Percentiles rank a stretch among this genome's conserved stretches.
phyloP scores from a whole-genome alignment of 225 moss, liverwort and hornwort species.

The Physcomitrium patens region DNA sequence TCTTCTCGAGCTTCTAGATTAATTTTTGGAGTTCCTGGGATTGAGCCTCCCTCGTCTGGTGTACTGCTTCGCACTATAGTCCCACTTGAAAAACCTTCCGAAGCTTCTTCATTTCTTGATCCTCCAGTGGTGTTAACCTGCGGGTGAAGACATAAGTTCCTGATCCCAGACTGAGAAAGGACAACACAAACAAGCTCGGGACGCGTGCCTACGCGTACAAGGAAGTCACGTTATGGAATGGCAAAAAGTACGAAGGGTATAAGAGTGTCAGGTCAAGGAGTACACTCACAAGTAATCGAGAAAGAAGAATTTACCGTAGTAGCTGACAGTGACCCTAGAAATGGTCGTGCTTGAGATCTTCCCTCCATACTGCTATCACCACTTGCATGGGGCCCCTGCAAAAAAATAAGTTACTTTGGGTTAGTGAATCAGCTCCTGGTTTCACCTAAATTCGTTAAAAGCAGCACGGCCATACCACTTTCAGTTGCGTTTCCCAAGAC shows the following conservation, averaged over 20 bases:
- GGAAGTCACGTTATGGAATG: too few relatives aligned
- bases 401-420: slow-evolving; percentile 17
- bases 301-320: slow-evolving; percentile 29
- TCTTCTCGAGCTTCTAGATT: slow-evolving; percentile 75
- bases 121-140: slow-evolving; percentile 51
- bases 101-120: slow-evolving; percentile 59
- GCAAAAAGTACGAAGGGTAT: neutral
- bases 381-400: slow-evolving; percentile 47
- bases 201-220: neutral
- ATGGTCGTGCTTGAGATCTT: slow-evolving; percentile 57
- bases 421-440: slow-evolving; percentile 8
- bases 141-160: neutral
- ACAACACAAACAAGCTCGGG: neutral
- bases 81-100: slow-evolving; percentile 79
- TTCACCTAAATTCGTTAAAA: neutral
- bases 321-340: slow-evolving; percentile 60
- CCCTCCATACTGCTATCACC: slow-evolving; percentile 66
- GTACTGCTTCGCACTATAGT: slow-evolving; percentile 72
- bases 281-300: neutral
- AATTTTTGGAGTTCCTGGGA: slow-evolving; percentile 68
- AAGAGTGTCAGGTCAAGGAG: neutral
- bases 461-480: slow-evolving; percentile 2
- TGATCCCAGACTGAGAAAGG: neutral
- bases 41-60: slow-evolving; percentile 67
- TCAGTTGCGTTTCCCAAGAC: neutral